A percentile compares a stretch with the other conserved stretches of the same genome.
These are phyloP conservation scores for Polyporus tsugae DNA, from an alignment of 1,284 basidiomycete species.

Conservation along the genomic window DNA sequence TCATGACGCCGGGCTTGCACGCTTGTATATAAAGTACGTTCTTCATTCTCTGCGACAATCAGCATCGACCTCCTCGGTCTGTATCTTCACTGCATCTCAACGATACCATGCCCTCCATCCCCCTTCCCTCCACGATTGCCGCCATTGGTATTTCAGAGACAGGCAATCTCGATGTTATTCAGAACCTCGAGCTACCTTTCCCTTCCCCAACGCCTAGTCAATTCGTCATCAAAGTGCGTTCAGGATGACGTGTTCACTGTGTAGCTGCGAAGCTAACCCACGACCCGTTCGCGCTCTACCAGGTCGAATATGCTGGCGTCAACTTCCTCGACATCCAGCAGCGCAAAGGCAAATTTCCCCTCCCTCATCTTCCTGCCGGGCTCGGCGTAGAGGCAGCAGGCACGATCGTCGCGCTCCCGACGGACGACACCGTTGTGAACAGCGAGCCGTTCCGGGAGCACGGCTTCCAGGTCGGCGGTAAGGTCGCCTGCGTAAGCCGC, in stretches of 20 bases:
- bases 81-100: not conserved
- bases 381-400: conserved; percentile 87
- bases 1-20: not conserved
- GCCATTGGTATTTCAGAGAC: conserved; percentile 65
- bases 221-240: conserved; percentile 79
- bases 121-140: conserved; percentile 56
- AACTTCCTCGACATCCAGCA: conserved; percentile 81
- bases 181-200: conserved; percentile 67
- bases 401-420: conserved; percentile 76
- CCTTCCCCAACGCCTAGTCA: conserved; percentile 72
- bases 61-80: too few relatives aligned
- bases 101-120: conserved; percentile 42
- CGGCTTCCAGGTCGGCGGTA: conserved; percentile 65
- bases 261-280: not conserved
- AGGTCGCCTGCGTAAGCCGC: conserved; percentile 66
- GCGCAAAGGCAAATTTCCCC: conserved; percentile 68
- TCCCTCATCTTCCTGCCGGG: conserved; percentile 70
- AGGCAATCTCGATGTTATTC: conserved; percentile 84
- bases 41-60: too few relatives aligned
- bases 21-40: not conserved
- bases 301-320: conserved; percentile 75
- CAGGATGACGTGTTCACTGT: not conserved
- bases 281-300: not conserved
- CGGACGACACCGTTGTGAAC: conserved; percentile 59
- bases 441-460: conserved; percentile 67